Evolutionary conservation across 1,284 basidiomycete genomes (phyloP), one percentile per base, ranked within the genome.

Genomic region (Cutaneotrichosporon spelunceum): DNA sequence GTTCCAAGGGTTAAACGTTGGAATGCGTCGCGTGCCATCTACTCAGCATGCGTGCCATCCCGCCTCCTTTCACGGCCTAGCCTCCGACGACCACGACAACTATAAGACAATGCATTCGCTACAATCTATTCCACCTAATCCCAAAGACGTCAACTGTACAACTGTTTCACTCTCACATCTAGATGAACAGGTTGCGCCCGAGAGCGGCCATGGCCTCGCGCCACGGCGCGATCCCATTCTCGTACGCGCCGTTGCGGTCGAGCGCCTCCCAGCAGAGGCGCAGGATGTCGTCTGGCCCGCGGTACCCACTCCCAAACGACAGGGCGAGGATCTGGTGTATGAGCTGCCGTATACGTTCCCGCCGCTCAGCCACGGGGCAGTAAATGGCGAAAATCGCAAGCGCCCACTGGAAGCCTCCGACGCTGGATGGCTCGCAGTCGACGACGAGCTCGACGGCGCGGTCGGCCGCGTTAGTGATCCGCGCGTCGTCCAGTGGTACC

Each of bases 191-290:
- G 24, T 62, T 62, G 53, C 61, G 36, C 21, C 61, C 61, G 27
- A 62, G 26, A 6, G 61, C 61, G 34, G 45, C 56, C 59, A 62
- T 55, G 11, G 63, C 63, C 53, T 64, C 66, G 5, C 66, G 58
- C 66, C 66, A 67, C 14, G 66, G 66, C 5, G 66, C 66, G 29
- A 67, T 67, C 16, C 66, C 66, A 26, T 64, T 58, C 36, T 63
- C 55, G 45, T 67, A 67, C 5, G 29, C 30, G 21, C 63, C 63
- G 53, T 62, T 63, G 26, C 47, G 50, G 36, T 64, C 63, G 42
- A 62, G 36, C 23, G 60, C 58, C 29, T 53, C 57, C 66, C 66
- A 67, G 39, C 66, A 67, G 6, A 59, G 48, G 9, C 44, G 47
- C 21, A 67, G 48, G 45, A 67, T 64, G 42, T 62, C 62, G n/a